Base-by-base conservation (phyloP, 2,329 filamentous ascomycete species). In the Coleophoma crateriformis region DNA sequence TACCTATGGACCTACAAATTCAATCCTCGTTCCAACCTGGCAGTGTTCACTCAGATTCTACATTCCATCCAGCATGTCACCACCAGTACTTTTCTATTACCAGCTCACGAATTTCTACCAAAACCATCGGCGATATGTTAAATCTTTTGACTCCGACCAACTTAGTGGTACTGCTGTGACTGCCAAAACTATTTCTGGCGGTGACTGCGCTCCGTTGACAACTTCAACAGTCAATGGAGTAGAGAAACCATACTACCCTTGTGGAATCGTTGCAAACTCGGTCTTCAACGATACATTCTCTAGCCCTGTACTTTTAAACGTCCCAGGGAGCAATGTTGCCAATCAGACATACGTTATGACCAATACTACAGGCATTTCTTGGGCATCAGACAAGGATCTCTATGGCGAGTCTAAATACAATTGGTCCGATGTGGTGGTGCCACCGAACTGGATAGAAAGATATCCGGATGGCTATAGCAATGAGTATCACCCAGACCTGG, bases 71-170 rank as follows among this genome's bases (percentile, higher is more conserved):
- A 74, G 83, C 51, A 85, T 99, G 69, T 76, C 79, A 3, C 81
- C 90, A 1, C 90, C 92, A 0, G 88, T 99, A 11, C 80, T 92
- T 53, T 83, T 97, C 69, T 99, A 96, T 74, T 99, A 99, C 70
- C 87, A 87, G 59, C 83, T 99, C 55, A 92, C 90, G 50, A 96
- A 97, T 71, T 99, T 99, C 73, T 97, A 97, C 74, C 94, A 99
- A 70, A 99, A 99, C 67, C 94, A 99, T 67, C 87, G 94, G 57
- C 85, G 92, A 68, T 99, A 99, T 60, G 94, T 96, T 53, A 88
- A 90, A 64, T 95, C 89, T 1, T 87, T 95, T 62, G 87, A 91
- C 63, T 78, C 85, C 50, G 77, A 88, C 47, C 94, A 99, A 69
- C 76, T 99, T 47, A 87, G 85, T 57, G 94, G 91, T 42, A 74